Conservation (phyloP, 257 asterid species). For the Solanum arcanum region DNA sequence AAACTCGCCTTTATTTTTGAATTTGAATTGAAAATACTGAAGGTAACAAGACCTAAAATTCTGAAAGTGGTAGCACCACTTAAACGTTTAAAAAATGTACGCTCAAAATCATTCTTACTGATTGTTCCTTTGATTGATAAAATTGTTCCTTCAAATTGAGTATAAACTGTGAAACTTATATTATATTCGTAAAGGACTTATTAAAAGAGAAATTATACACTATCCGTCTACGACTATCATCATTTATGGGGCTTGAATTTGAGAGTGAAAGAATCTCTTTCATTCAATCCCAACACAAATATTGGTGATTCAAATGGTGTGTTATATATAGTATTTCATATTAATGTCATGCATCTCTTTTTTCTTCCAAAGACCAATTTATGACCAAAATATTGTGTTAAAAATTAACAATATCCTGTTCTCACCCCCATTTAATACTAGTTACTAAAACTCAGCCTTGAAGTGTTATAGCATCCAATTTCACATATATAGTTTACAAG, state of each 20-base stretch:
- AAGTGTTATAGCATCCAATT: background rate
- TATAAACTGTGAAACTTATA: constrained; percentile 57
- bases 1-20: background rate
- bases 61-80: constrained; percentile 86
- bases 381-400: background rate
- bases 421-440: background rate
- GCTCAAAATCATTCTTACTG: constrained; percentile 39
- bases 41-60: constrained; percentile 11
- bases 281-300: background rate
- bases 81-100: constrained; percentile 4
- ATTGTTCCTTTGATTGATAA: constrained; percentile 62
- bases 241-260: too few species aligned
- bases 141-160: constrained; percentile 90
- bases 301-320: background rate
- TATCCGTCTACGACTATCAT: background rate
- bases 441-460: background rate
- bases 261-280: too few species aligned
- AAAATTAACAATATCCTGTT: background rate
- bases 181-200: background rate
- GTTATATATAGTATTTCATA: background rate
- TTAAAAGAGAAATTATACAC: background rate
- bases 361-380: background rate
- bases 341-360: background rate
- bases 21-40: background rate
- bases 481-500: background rate